These are phyloP conservation scores for Malassezia nana DNA, from an alignment of 1,284 basidiomycete genomes.

Conservation along the genomic window DNA sequence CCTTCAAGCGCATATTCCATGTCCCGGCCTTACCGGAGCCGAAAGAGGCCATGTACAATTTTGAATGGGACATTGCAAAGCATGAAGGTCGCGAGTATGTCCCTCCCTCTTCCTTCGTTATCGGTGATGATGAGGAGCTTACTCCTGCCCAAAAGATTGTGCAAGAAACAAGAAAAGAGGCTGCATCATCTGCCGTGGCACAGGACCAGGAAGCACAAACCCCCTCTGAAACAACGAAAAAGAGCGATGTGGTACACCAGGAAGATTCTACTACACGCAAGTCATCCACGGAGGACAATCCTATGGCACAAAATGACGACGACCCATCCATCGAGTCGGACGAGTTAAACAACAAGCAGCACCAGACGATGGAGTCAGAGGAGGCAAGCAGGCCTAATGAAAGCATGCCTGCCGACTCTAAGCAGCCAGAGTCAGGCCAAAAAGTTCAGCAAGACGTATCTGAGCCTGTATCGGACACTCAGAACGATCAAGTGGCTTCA, in stretches of 20 bases:
- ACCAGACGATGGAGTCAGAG: too few species aligned
- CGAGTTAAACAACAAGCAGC: too few species aligned
- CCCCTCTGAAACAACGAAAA: not conserved
- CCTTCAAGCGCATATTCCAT: constrained; percentile 34
- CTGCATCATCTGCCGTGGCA: not conserved
- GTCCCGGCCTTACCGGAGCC: constrained; percentile 20
- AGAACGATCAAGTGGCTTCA: too few species aligned
- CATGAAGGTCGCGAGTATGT: constrained; percentile 5
- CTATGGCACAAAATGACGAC: too few species aligned
- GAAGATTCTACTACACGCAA: too few species aligned
- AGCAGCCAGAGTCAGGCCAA: too few species aligned
- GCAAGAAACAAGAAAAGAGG: not conserved
- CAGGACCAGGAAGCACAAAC: not conserved
- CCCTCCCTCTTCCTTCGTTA: constrained; percentile 4
- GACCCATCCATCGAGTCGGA: too few species aligned
- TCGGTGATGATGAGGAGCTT: constrained; percentile 15
- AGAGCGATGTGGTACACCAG: not conserved
- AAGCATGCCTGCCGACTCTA: too few species aligned
- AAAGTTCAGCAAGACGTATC: too few species aligned
- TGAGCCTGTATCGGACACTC: too few species aligned
- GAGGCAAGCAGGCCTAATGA: not conserved
- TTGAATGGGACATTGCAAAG: constrained; percentile 23
- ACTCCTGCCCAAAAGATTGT: constrained; percentile 11
- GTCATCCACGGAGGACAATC: too few species aligned
- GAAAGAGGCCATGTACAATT: constrained; percentile 22